Evolutionary conservation across 129 eudicot genomes (phyloP).

Genomic region (Deinandra increscens): DNA sequence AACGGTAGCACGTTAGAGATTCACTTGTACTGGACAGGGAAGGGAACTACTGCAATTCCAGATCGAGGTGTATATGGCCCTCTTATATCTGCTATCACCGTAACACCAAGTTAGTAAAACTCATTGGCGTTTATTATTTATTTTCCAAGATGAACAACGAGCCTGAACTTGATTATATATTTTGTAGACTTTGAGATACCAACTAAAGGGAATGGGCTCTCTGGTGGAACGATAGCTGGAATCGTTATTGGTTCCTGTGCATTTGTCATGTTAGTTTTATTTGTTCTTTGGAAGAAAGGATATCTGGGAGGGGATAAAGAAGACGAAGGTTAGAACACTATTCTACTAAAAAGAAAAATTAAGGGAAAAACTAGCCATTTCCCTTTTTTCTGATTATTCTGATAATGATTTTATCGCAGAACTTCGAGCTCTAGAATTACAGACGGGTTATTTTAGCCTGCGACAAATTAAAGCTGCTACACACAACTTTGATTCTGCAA

Average conservation of each 20-base stretch:
- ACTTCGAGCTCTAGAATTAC: constrained; percentile 66
- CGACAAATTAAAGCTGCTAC: constrained; percentile 84
- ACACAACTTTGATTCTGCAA: constrained; percentile 59
- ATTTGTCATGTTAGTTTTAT: constrained; percentile 39
- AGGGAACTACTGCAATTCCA: constrained; percentile 84
- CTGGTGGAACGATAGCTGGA: constrained; percentile 64
- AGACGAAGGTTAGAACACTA: constrained; percentile 48
- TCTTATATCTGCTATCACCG: constrained; percentile 71
- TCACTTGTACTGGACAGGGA: constrained; percentile 86
- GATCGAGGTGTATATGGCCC: constrained; percentile 78
- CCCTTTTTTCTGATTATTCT: not conserved
- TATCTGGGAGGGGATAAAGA: constrained; percentile 45
- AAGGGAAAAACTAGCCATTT: not conserved
- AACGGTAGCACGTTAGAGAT: constrained; percentile 77
- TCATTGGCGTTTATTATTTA: not conserved
- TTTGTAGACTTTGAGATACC: constrained; percentile 50
- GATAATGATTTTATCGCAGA: constrained; percentile 39
- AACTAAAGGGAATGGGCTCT: constrained; percentile 53
- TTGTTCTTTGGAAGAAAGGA: constrained; percentile 53
- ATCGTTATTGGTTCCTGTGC: constrained; percentile 56
- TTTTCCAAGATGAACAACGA: not conserved
- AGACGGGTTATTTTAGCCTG: constrained; percentile 66
- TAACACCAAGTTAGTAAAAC: constrained; percentile 78
- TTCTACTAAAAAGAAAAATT: not conserved
- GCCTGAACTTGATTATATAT: constrained; percentile 5